Evolutionary conservation across 2,329 filamentous ascomycete species (phyloP).

Genomic region (Nemania bipapillata): DNA sequence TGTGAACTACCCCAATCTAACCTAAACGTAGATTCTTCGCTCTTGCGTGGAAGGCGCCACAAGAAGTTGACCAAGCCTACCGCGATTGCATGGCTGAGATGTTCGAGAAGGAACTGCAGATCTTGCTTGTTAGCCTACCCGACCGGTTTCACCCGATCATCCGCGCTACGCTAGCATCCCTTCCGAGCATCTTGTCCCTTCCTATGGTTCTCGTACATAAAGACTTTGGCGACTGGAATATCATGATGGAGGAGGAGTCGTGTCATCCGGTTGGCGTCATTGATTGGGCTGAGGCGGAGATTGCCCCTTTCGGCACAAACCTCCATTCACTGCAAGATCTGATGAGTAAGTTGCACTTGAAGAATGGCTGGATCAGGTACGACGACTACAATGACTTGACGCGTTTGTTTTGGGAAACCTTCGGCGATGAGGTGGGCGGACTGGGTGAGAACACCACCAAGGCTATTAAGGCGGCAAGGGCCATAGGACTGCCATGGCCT

Average conservation of each 20-base stretch:
- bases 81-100: not conserved
- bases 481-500: constrained; percentile 52
- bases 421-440: constrained; percentile 52
- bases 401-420: constrained; percentile 41
- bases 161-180: constrained; percentile 28
- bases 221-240: constrained; percentile 55
- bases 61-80: constrained; percentile 41
- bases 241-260: constrained; percentile 54
- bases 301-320: constrained; percentile 56
- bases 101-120: constrained; percentile 47
- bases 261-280: constrained; percentile 55
- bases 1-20: not conserved
- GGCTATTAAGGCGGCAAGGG: constrained; percentile 51
- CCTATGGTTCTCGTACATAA: constrained; percentile 56
- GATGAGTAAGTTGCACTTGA: constrained; percentile 52
- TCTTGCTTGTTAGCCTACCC: constrained; percentile 51
- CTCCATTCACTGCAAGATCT: constrained; percentile 49
- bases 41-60: constrained; percentile 4
- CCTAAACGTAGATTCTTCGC: constrained; percentile 12
- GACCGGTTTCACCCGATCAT: constrained; percentile 52
- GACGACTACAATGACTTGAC: constrained; percentile 49
- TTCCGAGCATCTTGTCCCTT: constrained; percentile 52
- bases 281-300: constrained; percentile 57
- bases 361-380: constrained; percentile 51
- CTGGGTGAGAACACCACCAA: constrained; percentile 44